These are phyloP conservation scores for Solanum peruvianum DNA, from an alignment of 257 asterid species.

Conservation along the genomic window DNA sequence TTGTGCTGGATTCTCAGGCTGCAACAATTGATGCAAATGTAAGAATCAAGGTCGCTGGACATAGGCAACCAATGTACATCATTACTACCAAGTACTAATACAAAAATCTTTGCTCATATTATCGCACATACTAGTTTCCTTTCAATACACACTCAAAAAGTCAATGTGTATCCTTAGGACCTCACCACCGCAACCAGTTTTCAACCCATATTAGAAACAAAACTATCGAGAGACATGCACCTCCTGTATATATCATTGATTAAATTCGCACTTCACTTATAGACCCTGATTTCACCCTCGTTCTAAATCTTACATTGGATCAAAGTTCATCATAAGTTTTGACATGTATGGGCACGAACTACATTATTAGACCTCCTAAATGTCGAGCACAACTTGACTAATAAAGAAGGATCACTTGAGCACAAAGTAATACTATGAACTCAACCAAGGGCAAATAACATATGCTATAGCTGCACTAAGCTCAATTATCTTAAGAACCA, in stretches of 20 bases:
- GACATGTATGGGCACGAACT: neutral
- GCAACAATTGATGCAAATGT: conserved; percentile 1
- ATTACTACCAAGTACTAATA: no score
- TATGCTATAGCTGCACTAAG: neutral
- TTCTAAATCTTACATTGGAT: neutral
- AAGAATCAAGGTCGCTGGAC: neutral
- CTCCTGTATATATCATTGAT: neutral
- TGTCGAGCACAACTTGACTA: neutral
- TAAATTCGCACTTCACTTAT: neutral
- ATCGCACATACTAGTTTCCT: neutral
- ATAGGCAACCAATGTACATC: neutral
- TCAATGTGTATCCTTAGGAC: neutral
- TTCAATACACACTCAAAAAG: neutral
- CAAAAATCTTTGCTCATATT: neutral
- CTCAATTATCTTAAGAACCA: neutral
- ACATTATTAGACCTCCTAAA: neutral
- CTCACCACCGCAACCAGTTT: neutral
- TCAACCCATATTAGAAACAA: neutral
- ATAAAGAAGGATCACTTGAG: neutral
- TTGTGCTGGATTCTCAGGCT: conserved; percentile 96
- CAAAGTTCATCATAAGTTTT: neutral
- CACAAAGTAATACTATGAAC: neutral
- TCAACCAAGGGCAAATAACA: neutral
- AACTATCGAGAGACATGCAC: neutral
- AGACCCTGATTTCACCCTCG: neutral